A percentile compares a stretch with the other conserved stretches of the same genome.
These are phyloP conservation scores for Camelina sativa DNA, from an alignment of 345 rosid genomes.

Conservation along the genomic window DNA sequence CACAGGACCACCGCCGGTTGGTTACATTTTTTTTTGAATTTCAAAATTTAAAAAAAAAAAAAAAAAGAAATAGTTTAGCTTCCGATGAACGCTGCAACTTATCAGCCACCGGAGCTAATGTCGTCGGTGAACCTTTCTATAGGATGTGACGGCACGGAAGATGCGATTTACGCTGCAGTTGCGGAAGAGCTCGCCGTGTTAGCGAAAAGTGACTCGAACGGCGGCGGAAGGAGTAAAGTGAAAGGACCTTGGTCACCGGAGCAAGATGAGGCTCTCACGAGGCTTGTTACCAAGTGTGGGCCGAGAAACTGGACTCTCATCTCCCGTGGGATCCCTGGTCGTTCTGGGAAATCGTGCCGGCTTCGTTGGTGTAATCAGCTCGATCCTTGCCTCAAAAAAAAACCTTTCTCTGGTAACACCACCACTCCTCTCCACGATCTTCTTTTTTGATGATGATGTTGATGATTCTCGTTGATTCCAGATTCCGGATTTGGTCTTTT, in stretches of 20 bases:
- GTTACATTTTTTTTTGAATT: conserved; percentile 14
- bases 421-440: not conserved
- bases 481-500: not conserved
- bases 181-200: conserved; percentile 31
- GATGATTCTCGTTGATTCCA: not conserved
- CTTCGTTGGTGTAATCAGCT: conserved; percentile 89
- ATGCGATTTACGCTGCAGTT: conserved; percentile 26
- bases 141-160: not conserved
- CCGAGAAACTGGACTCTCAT: conserved; percentile 77
- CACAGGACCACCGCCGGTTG: not conserved
- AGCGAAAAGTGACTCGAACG: conserved; percentile 28
- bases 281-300: conserved; percentile 61
- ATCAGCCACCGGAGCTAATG: not conserved
- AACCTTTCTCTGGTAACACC: conserved; percentile 68
- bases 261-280: conserved; percentile 64
- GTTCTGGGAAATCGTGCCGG: conserved; percentile 83
- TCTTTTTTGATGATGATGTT: not conserved
- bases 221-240: conserved; percentile 47
- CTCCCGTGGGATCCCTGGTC: conserved; percentile 75
- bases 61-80: not conserved
- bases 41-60: not conserved
- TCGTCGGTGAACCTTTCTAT: not conserved
- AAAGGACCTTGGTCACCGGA: conserved; percentile 75
- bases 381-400: conserved; percentile 67
- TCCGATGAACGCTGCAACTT: conserved; percentile 21